Conservation (phyloP, 805 yeast species). For the Barnettozyma botsteinii region DNA sequence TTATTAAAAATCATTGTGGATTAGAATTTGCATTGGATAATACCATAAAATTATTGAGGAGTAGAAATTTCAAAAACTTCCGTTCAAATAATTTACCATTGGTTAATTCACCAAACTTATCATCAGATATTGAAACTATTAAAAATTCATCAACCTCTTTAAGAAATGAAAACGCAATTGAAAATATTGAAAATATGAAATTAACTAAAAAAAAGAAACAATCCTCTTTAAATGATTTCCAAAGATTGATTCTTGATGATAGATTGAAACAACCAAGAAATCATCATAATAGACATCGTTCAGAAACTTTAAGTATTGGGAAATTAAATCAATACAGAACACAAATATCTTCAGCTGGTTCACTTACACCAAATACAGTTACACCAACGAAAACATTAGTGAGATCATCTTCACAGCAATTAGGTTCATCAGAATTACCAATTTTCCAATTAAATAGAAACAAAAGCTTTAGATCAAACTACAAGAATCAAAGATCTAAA, state of each 20-base stretch:
- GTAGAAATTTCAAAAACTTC: conserved; percentile 45
- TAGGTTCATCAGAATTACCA: neutral
- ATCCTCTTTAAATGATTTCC: conserved; percentile 6
- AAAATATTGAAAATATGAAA: conserved; percentile 1
- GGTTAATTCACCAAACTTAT: conserved; percentile 20
- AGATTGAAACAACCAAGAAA: neutral
- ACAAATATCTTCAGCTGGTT: neutral
- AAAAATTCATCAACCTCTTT: neutral
- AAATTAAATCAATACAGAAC: conserved; percentile 14
- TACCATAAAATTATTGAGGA: conserved; percentile 63
- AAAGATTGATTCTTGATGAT: neutral
- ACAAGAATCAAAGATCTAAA: conserved; percentile 18
- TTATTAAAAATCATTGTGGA: conserved; percentile 84
- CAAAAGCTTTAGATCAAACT: conserved; percentile 4
- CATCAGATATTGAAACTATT: neutral
- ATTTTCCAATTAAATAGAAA: conserved; percentile 1
- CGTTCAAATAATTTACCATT: conserved; percentile 16
- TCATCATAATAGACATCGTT: conserved; percentile 23
- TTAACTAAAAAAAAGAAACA: too few relatives aligned
- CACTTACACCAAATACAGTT: too few relatives aligned
- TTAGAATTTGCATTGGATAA: conserved; percentile 82
- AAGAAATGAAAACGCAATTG: neutral
- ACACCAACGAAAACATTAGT: neutral
- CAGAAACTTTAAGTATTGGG: conserved; percentile 20
- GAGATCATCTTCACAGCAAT: conserved; percentile 1